phyloP scores from a whole-genome alignment of 345 rosid genomes.

The Dovyalis caffra region DNA sequence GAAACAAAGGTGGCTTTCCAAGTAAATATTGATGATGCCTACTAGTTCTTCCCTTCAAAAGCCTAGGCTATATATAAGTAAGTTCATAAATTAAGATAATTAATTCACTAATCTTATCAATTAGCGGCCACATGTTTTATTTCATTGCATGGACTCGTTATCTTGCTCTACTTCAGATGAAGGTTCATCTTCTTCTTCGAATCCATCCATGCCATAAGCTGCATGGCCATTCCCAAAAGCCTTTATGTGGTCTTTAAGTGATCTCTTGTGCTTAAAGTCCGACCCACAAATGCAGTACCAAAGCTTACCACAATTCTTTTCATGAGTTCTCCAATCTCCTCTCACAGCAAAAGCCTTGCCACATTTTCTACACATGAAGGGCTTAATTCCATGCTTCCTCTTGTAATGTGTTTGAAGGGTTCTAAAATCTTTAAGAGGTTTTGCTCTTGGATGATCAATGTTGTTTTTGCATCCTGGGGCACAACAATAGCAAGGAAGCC shows the following conservation, averaged over 20 bases:
- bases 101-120: neutral
- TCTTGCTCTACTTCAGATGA: conserved; percentile 77
- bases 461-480: conserved; percentile 94
- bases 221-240: conserved; percentile 87
- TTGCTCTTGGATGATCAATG: conserved; percentile 88
- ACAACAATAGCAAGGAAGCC: conserved; percentile 93
- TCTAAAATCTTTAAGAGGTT: conserved; percentile 87
- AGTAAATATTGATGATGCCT: conserved; percentile 26
- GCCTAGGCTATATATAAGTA: conserved; percentile 11
- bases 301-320: conserved; percentile 94
- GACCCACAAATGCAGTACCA: conserved; percentile 98
- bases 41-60: conserved; percentile 31
- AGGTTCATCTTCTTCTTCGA: conserved; percentile 69
- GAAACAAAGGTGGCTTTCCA: conserved; percentile 21
- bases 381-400: conserved; percentile 86
- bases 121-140: neutral
- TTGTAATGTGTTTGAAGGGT: conserved; percentile 99
- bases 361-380: conserved; percentile 92
- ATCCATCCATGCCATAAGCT: conserved; percentile 55
- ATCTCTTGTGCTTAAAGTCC: conserved; percentile 94
- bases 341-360: conserved; percentile 90
- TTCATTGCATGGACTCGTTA: conserved; percentile 38
- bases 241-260: conserved; percentile 89
- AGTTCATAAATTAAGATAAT: neutral
- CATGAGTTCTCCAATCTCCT: conserved; percentile 99